phyloP scores from a whole-genome alignment of 306 rosid species.

The Dryas alaskensis region DNA sequence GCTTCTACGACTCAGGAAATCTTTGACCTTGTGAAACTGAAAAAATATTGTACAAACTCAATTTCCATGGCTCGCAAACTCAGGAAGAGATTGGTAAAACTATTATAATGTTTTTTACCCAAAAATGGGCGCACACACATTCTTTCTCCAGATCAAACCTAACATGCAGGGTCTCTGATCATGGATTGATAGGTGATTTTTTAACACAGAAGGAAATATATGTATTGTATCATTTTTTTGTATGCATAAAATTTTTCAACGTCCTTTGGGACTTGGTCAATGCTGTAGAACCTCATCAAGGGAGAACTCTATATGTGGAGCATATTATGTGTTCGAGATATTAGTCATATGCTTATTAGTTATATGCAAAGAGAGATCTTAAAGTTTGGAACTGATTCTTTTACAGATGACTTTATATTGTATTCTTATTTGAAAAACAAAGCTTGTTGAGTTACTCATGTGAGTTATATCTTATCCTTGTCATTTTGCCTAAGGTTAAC shows the following conservation, averaged over 20 bases:
- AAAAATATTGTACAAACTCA: not conserved
- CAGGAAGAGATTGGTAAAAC: conserved; percentile 1
- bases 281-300: not conserved
- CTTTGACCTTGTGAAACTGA: conserved; percentile 46
- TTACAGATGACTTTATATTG: not conserved
- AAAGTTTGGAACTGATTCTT: conserved; percentile 8
- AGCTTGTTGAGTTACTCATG: not conserved
- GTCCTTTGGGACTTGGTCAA: not conserved
- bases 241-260: not conserved
- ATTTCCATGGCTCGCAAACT: not conserved
- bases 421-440: not conserved
- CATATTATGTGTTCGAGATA: not conserved
- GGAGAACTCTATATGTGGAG: not conserved
- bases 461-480: not conserved
- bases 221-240: not conserved
- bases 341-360: not conserved
- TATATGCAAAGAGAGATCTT: not conserved
- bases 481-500: not conserved
- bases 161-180: conserved; percentile 1
- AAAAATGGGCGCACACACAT: conserved; percentile 37
- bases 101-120: conserved; percentile 6
- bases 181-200: conserved; percentile 20
- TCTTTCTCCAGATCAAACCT: conserved; percentile 39
- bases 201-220: not conserved
- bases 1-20: conserved; percentile 62